Conservation (phyloP, 169 alveolate genomes). For the Plasmodium yoelii region DNA sequence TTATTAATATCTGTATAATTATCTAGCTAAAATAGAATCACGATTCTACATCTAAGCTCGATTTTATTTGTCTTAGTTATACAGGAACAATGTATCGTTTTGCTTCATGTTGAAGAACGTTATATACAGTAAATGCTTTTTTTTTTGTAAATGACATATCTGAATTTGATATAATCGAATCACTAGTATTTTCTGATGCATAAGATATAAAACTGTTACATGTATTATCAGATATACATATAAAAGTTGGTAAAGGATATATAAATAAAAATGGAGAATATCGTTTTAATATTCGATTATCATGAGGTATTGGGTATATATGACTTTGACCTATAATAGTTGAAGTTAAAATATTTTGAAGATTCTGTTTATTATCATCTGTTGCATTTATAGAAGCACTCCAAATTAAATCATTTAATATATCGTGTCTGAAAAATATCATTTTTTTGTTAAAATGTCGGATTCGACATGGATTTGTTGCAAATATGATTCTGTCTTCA, state of each 20-base stretch:
- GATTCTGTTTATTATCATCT: slow-evolving; percentile 42
- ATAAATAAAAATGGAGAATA: slow-evolving; percentile 81
- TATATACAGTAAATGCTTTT: slow-evolving; percentile 58
- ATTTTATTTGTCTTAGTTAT: not conserved
- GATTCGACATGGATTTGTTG: slow-evolving; percentile 85
- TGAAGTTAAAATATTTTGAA: slow-evolving; percentile 48
- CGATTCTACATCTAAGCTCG: too few relatives aligned
- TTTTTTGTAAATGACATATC: slow-evolving; percentile 55
- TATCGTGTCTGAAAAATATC: slow-evolving; percentile 81
- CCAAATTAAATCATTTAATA: slow-evolving; percentile 78
- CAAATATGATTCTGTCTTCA: slow-evolving; percentile 58
- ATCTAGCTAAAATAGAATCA: not conserved
- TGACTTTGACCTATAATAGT: slow-evolving; percentile 83
- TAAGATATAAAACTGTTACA: slow-evolving; percentile 67
- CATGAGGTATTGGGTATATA: slow-evolving; percentile 83
- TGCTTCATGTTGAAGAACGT: slow-evolving; percentile 50
- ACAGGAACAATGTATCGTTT: slow-evolving; percentile 57
- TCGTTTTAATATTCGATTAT: slow-evolving; percentile 72
- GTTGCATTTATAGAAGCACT: slow-evolving; percentile 76
- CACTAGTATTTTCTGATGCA: slow-evolving; percentile 53
- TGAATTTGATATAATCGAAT: slow-evolving; percentile 45
- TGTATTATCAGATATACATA: slow-evolving; percentile 59
- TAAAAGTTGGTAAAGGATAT: slow-evolving; percentile 82
- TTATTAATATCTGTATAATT: not conserved
- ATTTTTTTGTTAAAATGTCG: slow-evolving; percentile 81